Base-by-base conservation (phyloP, 1,284 basidiomycete species). In the Rhizoctonia solani region DNA sequence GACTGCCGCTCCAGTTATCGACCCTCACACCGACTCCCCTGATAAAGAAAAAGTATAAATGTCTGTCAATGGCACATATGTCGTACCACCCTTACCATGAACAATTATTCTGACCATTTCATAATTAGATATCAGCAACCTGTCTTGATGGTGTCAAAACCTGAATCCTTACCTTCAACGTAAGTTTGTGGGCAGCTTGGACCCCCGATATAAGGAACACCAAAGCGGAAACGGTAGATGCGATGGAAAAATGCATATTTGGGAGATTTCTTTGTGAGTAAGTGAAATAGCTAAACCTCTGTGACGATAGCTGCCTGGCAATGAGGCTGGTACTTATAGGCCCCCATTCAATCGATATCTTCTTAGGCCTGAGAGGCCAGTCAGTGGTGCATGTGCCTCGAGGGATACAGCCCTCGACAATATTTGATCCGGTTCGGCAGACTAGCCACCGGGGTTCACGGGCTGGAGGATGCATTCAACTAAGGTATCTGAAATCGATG, bases 1-100 rank as follows among this genome's bases (percentile, higher is more conserved):
- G 27, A 32, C 25, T 49, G 19, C 66, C 53, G 6, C 66, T 56
- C 55, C 66, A 68, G 16, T 61, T 68, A 23, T 59, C 39, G n/a
- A 63, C 47, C 11, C 27, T 30, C 2, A 39, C 6, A 3, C 59
- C 59, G 1, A 63, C 59, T 3, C 59, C 59, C 2, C 59, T 63
- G 39, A 19, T 8, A 11, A 1, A n/a, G 23, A 23, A 13, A 42
- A 53, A 11, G 34, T 19, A 4, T 55, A 19, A 25, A 25, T 25
- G 23, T 25, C 19, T 50, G n/a, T 27, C 39, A 8, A 55, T 19
- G 13, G 25, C 16, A 42, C 9, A 25, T 21, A 11, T 1, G 14
- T 9, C 39, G 34, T 50, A 8, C 39, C 5, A 41, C 16, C 50
- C 59, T 52, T 30, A 53, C 59, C 8, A 63, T 14, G 47, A 52